phyloP scores from a whole-genome alignment of 805 yeast genomes.

The Suhomyces sp. region DNA sequence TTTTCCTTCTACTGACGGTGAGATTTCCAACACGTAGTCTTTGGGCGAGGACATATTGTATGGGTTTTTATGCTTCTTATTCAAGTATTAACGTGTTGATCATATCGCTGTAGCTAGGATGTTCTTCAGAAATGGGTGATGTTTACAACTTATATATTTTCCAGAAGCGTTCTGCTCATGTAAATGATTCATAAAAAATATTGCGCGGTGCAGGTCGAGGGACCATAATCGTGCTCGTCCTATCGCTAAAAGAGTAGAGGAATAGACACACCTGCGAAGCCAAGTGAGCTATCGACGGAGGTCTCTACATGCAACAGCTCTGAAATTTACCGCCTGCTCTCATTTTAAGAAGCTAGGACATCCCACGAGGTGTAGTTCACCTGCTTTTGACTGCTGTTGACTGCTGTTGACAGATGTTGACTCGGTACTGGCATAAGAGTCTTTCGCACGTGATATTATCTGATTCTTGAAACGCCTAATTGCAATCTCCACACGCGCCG shows the following conservation, averaged over 20 bases:
- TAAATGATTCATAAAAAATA: background rate
- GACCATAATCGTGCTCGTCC: background rate
- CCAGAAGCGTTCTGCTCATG: background rate
- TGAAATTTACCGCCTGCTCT: background rate
- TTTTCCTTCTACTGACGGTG: conserved; percentile 16
- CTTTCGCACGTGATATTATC: background rate
- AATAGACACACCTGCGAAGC: background rate
- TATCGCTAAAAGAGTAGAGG: background rate
- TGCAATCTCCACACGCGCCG: background rate
- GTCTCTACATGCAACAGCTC: background rate
- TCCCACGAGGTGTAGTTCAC: background rate
- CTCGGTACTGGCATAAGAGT: background rate
- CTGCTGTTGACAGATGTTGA: background rate
- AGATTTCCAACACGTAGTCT: conserved; percentile 26
- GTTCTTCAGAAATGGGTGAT: background rate
- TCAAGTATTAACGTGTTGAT: conserved; percentile 4
- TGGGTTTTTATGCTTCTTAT: background rate
- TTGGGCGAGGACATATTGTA: conserved; percentile 27
- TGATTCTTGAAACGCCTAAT: background rate
- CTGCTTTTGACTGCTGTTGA: background rate
- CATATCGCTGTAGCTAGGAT: conserved; percentile 1
- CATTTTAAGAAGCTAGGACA: background rate
- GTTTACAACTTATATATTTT: background rate
- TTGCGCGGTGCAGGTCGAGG: background rate
- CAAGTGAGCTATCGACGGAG: background rate